These are phyloP conservation scores for Aureobasidium sp. DNA, from an alignment of 2,329 filamentous ascomycete genomes.

Conservation along the genomic window DNA sequence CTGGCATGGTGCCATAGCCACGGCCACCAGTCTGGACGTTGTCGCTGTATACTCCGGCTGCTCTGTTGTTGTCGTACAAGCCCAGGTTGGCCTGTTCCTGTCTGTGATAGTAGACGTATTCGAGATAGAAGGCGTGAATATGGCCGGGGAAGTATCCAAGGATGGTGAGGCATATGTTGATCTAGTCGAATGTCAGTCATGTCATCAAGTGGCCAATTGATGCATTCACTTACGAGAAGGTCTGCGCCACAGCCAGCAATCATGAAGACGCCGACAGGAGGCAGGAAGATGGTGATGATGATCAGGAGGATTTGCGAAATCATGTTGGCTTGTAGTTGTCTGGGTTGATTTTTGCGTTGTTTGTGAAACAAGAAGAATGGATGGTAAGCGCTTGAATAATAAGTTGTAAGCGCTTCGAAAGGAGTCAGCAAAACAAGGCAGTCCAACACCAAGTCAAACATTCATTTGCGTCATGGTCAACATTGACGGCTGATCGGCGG, in stretches of 20 bases:
- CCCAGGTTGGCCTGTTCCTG: conserved; percentile 56
- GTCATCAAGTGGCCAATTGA: no score
- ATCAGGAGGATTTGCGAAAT: conserved; percentile 35
- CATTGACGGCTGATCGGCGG: not conserved
- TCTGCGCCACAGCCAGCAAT: conserved; percentile 45
- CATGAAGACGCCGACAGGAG: conserved; percentile 43
- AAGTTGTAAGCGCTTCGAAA: not conserved
- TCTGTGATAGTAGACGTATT: conserved; percentile 77
- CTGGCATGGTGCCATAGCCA: conserved; percentile 25
- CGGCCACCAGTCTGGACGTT: conserved; percentile 63
- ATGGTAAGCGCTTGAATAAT: not conserved
- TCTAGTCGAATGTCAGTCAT: conserved; percentile 17
- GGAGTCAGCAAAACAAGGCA: not conserved
- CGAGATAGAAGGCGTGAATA: conserved; percentile 66
- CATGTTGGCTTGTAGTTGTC: conserved; percentile 18
- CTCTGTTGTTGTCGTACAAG: conserved; percentile 45
- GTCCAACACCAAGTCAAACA: not conserved
- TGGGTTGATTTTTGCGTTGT: not conserved
- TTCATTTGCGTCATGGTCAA: not conserved
- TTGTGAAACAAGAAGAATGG: not conserved
- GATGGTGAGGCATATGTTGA: conserved; percentile 42
- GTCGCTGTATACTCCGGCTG: conserved; percentile 65
- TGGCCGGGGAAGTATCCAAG: conserved; percentile 64
- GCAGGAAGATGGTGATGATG: conserved; percentile 41
- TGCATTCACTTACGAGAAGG: conserved; percentile 24